A percentile compares a stretch with the other conserved stretches of the same genome.
phyloP scores from a whole-genome alignment of 2,329 filamentous ascomycete species.

The Colletotrichum trifolii region DNA sequence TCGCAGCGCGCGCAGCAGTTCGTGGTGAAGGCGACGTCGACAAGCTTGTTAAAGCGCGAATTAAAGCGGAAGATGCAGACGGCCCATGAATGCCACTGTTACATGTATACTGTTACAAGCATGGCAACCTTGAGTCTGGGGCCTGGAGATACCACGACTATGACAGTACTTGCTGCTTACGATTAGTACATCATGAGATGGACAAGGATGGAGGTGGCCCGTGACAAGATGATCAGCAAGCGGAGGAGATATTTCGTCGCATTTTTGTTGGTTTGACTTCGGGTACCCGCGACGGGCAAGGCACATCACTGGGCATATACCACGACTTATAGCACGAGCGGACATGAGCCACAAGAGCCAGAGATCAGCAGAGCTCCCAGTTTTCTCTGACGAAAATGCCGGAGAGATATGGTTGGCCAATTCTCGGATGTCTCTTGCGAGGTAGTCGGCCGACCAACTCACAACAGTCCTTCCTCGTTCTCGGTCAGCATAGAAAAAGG shows the following conservation, averaged over 20 bases:
- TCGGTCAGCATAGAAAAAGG: too few species aligned
- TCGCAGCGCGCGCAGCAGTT: background rate
- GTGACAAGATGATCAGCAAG: slow-evolving; percentile 4
- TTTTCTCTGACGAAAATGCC: slow-evolving; percentile 27
- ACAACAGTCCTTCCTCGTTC: too few species aligned
- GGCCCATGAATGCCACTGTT: slow-evolving; percentile 13
- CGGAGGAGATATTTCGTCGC: slow-evolving; percentile 25
- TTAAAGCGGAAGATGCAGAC: slow-evolving; percentile 19
- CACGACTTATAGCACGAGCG: background rate
- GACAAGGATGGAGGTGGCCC: slow-evolving; percentile 16
- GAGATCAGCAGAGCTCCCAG: slow-evolving; percentile 23
- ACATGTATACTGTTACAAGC: slow-evolving; percentile 6
- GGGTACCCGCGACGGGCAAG: slow-evolving; percentile 17
- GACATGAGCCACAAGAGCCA: background rate
- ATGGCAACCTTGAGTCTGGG: slow-evolving; percentile 5
- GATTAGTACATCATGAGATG: background rate
- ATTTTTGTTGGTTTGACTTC: slow-evolving; percentile 21
- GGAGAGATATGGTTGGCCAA: background rate
- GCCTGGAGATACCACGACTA: too few species aligned
- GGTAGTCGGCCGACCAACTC: too few species aligned
- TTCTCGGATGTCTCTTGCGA: too few species aligned
- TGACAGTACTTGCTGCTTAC: background rate
- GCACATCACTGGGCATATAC: slow-evolving; percentile 21
- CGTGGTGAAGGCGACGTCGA: background rate
- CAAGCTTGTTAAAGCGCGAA: slow-evolving; percentile 8